These are phyloP conservation scores for Adansonia grandidieri DNA, from an alignment of 441 rosid species.

Conservation along the genomic window DNA sequence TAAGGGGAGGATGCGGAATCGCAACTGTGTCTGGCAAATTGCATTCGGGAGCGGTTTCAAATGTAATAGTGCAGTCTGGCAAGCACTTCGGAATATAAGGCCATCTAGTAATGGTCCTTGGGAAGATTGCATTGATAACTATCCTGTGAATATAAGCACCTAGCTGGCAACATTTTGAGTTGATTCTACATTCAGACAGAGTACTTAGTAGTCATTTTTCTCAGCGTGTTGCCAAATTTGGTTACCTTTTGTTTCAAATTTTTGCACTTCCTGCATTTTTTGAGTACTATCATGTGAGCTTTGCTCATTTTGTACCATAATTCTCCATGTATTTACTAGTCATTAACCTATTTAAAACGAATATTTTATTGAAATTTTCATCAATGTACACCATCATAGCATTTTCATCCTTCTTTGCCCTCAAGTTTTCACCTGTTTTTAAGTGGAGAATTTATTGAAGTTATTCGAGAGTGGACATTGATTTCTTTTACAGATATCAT, in stretches of 20 bases:
- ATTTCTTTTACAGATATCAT: neutral
- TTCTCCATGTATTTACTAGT: conserved; percentile 13
- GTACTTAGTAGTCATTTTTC: conserved; percentile 13
- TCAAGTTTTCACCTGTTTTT: neutral
- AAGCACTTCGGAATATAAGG: conserved; percentile 61
- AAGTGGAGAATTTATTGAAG: neutral
- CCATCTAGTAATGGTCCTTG: conserved; percentile 58
- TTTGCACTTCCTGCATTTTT: conserved; percentile 9
- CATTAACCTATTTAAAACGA: neutral
- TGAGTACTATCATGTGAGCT: neutral
- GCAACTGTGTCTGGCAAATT: conserved; percentile 69
- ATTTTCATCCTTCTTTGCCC: neutral
- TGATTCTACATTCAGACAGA: conserved; percentile 14
- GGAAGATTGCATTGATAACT: conserved; percentile 65
- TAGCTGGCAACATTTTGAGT: conserved; percentile 29
- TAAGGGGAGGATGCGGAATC: conserved; percentile 61
- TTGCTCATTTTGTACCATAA: conserved; percentile 14
- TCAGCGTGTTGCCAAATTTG: conserved; percentile 5
- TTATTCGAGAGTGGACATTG: too few species aligned
- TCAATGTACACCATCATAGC: neutral
- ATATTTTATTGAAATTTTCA: neutral
- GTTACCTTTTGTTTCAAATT: neutral
- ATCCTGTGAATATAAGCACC: conserved; percentile 53
- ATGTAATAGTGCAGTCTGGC: conserved; percentile 77
- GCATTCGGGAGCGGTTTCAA: conserved; percentile 81